Base-by-base conservation (phyloP, 1,284 basidiomycete species). In the Ganoderma meredithae region DNA sequence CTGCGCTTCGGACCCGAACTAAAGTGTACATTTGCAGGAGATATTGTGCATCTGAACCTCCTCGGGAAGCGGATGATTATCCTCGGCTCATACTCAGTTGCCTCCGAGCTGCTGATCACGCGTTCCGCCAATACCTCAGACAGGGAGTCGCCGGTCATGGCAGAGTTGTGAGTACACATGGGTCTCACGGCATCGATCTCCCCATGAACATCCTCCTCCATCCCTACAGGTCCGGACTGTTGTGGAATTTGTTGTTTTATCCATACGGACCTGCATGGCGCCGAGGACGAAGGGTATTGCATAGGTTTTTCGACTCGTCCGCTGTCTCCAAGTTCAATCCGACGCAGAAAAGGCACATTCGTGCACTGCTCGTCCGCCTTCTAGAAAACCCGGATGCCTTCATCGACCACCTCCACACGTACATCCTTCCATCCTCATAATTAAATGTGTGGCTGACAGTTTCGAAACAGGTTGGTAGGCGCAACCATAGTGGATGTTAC, bases 51-150 rank as follows among this genome's bases (percentile, higher is more conserved):
- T 33, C 55, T 71, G 22, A 63, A 72, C 33, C 40, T 60, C 3
- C 56, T 55, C 12, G 67, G 67, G 0, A 60, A 62, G 39, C 43
- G 60, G 9, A 61, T 72, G 6, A 41, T 74, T 15, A 52, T 74
- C 8, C 41, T 74, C 2, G 70, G 70, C 7, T 65, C 72, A 2
- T 62, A 64, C 5, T 62, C 69, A 39, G 56, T 60, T 15, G 81
- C 79, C 3, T 72, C 70, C 13, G 83, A 82, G 3, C 75, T 85
- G 13, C 75, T 85, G 22, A 82, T 84, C 17, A 82, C 80, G 62
- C 77, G 81, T 25, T 82, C 82, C 0, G 52, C 71, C 1, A 74
- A 71, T 19, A 75, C 75, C 43, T 71, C 67, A 3, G 72, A 72
- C 60, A 64, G 70, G 52, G 25, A 27, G 13, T 61, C 36, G 6